phyloP scores from a whole-genome alignment of 495 filamentous ascomycete genomes.

The Neurospora sp. region DNA sequence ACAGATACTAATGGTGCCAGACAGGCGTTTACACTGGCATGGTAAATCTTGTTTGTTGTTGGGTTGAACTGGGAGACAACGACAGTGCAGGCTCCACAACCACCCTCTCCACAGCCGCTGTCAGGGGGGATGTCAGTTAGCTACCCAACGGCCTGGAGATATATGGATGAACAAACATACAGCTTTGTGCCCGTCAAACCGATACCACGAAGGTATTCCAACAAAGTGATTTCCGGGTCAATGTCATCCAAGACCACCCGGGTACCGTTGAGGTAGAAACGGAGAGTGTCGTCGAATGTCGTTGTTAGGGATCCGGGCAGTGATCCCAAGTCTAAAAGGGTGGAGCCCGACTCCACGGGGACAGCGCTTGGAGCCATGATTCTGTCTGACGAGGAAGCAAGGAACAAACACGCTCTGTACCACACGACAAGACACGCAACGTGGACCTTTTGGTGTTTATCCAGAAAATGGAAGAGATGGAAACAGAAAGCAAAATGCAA shows the following conservation, averaged over 20 bases:
- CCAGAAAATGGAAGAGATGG: background rate
- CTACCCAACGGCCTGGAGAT: conserved; percentile 4
- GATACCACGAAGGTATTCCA: conserved; percentile 86
- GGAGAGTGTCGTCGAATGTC: conserved; percentile 44
- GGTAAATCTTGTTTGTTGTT: conserved; percentile 81
- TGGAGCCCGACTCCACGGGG: conserved; percentile 26
- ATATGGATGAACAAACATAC: conserved; percentile 18
- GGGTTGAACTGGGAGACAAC: conserved; percentile 89
- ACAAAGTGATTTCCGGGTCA: conserved; percentile 84
- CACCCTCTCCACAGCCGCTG: conserved; percentile 86
- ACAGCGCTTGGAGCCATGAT: conserved; percentile 40
- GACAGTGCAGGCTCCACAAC: conserved; percentile 94
- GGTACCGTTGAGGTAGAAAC: conserved; percentile 95
- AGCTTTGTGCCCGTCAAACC: conserved; percentile 70
- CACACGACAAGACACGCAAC: background rate
- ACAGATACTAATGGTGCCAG: conserved; percentile 84
- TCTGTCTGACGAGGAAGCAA: background rate
- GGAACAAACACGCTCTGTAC: background rate
- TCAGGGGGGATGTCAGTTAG: conserved; percentile 24
- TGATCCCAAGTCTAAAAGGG: conserved; percentile 3
- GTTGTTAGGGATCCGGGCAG: conserved; percentile 22
- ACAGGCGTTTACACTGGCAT: conserved; percentile 90
- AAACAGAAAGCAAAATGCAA: background rate
- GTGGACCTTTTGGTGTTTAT: background rate
- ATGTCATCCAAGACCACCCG: conserved; percentile 71